Evolutionary conservation across 257 asterid genomes (phyloP).

Genomic region (Solanum okadae): DNA sequence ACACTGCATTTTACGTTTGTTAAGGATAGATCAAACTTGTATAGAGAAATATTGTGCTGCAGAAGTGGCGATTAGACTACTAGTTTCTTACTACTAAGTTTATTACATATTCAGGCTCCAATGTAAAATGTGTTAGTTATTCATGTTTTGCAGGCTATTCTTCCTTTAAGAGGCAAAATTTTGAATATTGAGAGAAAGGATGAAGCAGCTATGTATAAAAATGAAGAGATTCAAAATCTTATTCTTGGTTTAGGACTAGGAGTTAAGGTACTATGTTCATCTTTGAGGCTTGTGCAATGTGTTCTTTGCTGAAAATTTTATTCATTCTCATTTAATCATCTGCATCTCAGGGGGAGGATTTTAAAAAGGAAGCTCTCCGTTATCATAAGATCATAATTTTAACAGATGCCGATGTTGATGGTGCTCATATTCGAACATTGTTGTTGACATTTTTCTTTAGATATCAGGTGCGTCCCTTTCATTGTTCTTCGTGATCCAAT

Average conservation of each 20-base stretch:
- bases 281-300: not conserved
- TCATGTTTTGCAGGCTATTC: conserved; percentile 68
- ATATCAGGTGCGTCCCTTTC: conserved; percentile 60
- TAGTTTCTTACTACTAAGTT: not conserved
- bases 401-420: conserved; percentile 98
- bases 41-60: not conserved
- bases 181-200: conserved; percentile 91
- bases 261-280: conserved; percentile 53
- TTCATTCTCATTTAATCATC: conserved; percentile 2
- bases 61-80: not conserved
- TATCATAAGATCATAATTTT: conserved; percentile 94
- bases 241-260: conserved; percentile 96
- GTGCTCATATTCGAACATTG: conserved; percentile 95
- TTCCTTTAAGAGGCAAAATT: conserved; percentile 95
- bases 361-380: conserved; percentile 79
- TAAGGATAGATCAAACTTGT: not conserved
- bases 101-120: not conserved
- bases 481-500: not conserved
- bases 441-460: conserved; percentile 87
- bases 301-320: conserved; percentile 2
- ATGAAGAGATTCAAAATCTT: conserved; percentile 97
- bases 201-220: conserved; percentile 98
- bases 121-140: not conserved
- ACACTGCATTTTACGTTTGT: not conserved
- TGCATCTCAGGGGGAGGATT: conserved; percentile 80